Percentiles rank a stretch among this genome's conserved stretches.
phyloP scores from a whole-genome alignment of 768 basidiomycete species.

The Paxillus involutus region DNA sequence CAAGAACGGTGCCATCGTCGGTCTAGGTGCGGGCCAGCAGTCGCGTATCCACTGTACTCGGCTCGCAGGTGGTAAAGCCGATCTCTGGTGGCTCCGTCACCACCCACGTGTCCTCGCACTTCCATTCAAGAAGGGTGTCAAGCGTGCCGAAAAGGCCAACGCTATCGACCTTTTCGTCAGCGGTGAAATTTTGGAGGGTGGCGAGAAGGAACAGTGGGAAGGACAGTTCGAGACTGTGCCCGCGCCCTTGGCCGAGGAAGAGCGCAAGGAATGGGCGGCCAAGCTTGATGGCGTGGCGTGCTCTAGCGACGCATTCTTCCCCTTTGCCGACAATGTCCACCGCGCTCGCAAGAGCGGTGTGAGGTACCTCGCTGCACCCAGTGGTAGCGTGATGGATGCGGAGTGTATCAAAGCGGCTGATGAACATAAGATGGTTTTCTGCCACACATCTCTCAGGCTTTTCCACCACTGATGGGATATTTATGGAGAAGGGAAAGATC shows the following conservation, averaged over 20 bases:
- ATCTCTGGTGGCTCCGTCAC: constrained; percentile 99
- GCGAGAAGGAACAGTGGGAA: constrained; percentile 92
- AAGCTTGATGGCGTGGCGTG: constrained; percentile 86
- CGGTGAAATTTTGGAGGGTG: constrained; percentile 84
- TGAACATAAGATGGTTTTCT: constrained; percentile 89
- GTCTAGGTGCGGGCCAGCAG: constrained; percentile 97
- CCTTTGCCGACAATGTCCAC: constrained; percentile 98
- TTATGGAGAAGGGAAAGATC: neutral
- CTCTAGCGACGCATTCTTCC: constrained; percentile 99
- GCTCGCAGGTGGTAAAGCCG: constrained; percentile 96
- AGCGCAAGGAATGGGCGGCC: constrained; percentile 72
- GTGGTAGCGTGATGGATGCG: constrained; percentile 95
- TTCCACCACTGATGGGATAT: constrained; percentile 73
- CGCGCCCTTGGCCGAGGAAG: constrained; percentile 59
- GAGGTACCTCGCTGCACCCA: constrained; percentile 85
- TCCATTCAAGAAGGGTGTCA: constrained; percentile 96
- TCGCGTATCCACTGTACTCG: constrained; percentile 99
- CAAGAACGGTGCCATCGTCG: constrained; percentile 87
- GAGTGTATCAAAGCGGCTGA: constrained; percentile 97
- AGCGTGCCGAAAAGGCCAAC: constrained; percentile 97
- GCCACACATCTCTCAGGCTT: constrained; percentile 81
- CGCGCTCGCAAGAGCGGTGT: constrained; percentile 91
- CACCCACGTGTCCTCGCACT: constrained; percentile 90
- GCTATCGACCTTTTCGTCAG: constrained; percentile 96
- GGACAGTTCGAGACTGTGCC: constrained; percentile 76